Evolutionary conservation across 2,329 filamentous ascomycete genomes (phyloP).

Genomic region (Penicillium sp.): DNA sequence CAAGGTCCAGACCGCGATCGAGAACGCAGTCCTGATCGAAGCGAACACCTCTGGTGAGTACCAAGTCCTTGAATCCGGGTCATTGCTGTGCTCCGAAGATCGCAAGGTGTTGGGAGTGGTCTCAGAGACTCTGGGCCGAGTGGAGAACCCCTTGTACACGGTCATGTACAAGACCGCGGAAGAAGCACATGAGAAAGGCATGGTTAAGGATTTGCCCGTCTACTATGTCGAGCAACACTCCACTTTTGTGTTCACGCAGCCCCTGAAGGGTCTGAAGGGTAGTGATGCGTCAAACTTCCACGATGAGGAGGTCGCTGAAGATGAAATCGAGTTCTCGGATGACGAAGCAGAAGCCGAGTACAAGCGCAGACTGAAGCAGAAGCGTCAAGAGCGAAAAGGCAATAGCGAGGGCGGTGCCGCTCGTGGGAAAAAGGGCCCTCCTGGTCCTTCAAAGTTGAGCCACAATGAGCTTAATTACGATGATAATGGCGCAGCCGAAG

Average conservation of each 20-base stretch:
- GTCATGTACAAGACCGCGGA: slow-evolving; percentile 65
- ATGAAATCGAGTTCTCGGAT: slow-evolving; percentile 93
- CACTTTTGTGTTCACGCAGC: slow-evolving; percentile 78
- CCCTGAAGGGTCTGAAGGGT: slow-evolving; percentile 71
- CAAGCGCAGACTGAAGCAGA: slow-evolving; percentile 63
- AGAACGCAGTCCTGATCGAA: slow-evolving; percentile 71
- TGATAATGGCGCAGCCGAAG: slow-evolving; percentile 54
- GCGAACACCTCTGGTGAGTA: slow-evolving; percentile 74
- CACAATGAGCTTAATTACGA: slow-evolving; percentile 58
- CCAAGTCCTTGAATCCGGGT: slow-evolving; percentile 76
- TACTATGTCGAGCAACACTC: slow-evolving; percentile 77
- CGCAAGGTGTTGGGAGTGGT: slow-evolving; percentile 72
- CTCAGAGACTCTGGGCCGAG: slow-evolving; percentile 78
- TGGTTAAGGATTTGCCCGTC: slow-evolving; percentile 64
- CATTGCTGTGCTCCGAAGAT: slow-evolving; percentile 72
- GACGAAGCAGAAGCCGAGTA: slow-evolving; percentile 89
- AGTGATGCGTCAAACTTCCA: slow-evolving; percentile 93
- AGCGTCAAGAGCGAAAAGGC: slow-evolving; percentile 52
- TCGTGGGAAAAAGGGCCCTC: slow-evolving; percentile 30
- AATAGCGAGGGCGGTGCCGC: slow-evolving; percentile 40
- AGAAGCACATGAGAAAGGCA: slow-evolving; percentile 60
- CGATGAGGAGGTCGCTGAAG: slow-evolving; percentile 80
- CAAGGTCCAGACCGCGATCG: slow-evolving; percentile 67
- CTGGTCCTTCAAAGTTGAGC: slow-evolving; percentile 35
- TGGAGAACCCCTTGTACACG: slow-evolving; percentile 79